Evolutionary conservation across 192 early-diverging fungal genomes (phyloP).

Genomic region (Coemansia sp.): DNA sequence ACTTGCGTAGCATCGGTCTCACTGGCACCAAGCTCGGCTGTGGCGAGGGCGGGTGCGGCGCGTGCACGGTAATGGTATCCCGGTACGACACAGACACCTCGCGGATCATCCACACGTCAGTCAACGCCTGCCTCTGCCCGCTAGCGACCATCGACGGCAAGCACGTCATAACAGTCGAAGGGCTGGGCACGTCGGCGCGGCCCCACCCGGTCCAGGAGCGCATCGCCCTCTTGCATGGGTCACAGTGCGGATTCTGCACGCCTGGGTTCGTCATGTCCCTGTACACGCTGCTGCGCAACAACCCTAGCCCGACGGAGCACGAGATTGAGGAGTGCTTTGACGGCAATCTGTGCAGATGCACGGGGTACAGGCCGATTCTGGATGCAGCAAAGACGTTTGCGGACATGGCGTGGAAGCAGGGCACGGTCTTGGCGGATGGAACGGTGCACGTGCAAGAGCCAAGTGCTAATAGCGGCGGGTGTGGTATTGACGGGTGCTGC

Average conservation of each 20-base stretch:
- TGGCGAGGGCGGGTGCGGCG: slow-evolving; percentile 77
- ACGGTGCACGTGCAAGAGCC: slow-evolving; percentile 5
- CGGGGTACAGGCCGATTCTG: slow-evolving; percentile 86
- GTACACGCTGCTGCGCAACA: slow-evolving; percentile 79
- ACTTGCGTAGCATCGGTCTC: slow-evolving; percentile 66
- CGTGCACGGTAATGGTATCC: slow-evolving; percentile 81
- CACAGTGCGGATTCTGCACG: slow-evolving; percentile 93
- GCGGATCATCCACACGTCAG: slow-evolving; percentile 50
- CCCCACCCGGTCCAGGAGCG: slow-evolving; percentile 81
- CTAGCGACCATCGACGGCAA: slow-evolving; percentile 74
- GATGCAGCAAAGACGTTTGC: slow-evolving; percentile 79
- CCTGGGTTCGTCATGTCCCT: slow-evolving; percentile 91
- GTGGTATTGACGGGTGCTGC: slow-evolving; percentile 59
- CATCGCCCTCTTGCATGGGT: slow-evolving; percentile 73
- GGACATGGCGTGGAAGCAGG: slow-evolving; percentile 48
- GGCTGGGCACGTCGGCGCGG: slow-evolving; percentile 67
- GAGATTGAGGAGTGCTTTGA: slow-evolving; percentile 88
- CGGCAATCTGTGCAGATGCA: slow-evolving; percentile 91
- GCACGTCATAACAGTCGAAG: slow-evolving; percentile 85
- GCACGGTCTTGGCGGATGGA: slow-evolving; percentile 22
- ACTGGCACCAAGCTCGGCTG: slow-evolving; percentile 86
- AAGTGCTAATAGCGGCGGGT: slow-evolving; percentile 23
- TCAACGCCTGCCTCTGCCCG: slow-evolving; percentile 78
- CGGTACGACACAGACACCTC: slow-evolving; percentile 55
- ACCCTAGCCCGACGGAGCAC: slow-evolving; percentile 64